Conservation (phyloP, 495 filamentous ascomycete genomes). For the Trypethelium eluteriae region DNA sequence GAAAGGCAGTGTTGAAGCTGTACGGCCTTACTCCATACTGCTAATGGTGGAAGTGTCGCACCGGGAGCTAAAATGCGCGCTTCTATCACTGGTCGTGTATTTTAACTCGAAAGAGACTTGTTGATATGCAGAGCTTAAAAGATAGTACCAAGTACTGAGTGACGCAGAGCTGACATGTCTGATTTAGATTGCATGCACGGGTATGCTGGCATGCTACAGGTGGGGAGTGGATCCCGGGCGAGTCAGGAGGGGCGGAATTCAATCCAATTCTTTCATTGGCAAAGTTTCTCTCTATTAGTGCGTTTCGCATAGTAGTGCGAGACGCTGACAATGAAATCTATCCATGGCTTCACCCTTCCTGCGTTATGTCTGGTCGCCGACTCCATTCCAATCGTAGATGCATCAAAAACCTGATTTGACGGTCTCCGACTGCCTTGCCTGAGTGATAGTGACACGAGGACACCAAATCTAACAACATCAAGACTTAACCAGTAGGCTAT, state of each 20-base stretch:
- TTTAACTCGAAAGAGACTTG: background rate
- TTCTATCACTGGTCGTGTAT: conserved; percentile 2
- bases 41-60: background rate
- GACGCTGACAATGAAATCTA: background rate
- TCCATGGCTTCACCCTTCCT: background rate
- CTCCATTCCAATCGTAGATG: background rate
- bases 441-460: background rate
- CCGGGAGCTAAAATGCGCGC: background rate
- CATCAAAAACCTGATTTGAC: background rate
- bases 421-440: background rate
- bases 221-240: too few relatives aligned
- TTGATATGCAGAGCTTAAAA: background rate
- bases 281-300: background rate
- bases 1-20: background rate
- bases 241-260: background rate
- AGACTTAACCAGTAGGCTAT: conserved; percentile 70
- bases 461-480: conserved; percentile 21
- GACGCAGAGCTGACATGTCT: background rate
- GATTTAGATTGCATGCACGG: background rate
- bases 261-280: background rate
- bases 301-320: background rate
- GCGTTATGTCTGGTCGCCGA: too few relatives aligned
- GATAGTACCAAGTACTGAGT: background rate
- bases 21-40: background rate
- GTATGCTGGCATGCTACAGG: too few relatives aligned